Evolutionary conservation across 306 rosid species (phyloP).

Genomic region (Lagenaria siceraria): DNA sequence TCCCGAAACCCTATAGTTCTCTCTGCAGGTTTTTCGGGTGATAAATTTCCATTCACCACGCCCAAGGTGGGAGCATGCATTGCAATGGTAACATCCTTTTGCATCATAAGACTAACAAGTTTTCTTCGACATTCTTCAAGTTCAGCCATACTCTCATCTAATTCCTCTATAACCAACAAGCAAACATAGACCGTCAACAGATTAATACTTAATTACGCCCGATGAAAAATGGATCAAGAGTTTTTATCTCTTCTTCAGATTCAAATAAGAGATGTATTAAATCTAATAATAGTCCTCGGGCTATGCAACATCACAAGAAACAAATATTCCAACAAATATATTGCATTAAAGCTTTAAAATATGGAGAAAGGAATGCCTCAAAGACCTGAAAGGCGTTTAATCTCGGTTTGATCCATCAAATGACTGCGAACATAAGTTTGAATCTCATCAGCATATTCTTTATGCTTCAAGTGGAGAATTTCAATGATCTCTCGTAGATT

Average conservation of each 20-base stretch:
- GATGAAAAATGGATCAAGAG: not conserved
- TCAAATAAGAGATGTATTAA: not conserved
- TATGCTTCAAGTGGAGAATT: conserved; percentile 52
- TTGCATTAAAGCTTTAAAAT: not conserved
- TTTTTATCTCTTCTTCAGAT: not conserved
- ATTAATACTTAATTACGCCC: not conserved
- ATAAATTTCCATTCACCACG: conserved; percentile 56
- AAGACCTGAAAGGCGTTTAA: conserved; percentile 55
- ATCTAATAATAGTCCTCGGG: conserved; percentile 11
- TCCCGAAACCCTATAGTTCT: conserved; percentile 58
- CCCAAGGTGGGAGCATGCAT: conserved; percentile 33
- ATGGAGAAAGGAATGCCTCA: conserved; percentile 6
- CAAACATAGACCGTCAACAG: not conserved
- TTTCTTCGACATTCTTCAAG: conserved; percentile 89
- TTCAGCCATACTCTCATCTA: conserved; percentile 72
- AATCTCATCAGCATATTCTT: conserved; percentile 44
- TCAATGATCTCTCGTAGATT: conserved; percentile 39
- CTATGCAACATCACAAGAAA: not conserved
- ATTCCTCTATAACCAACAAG: conserved; percentile 52
- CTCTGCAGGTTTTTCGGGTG: conserved; percentile 72
- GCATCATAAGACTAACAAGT: conserved; percentile 78
- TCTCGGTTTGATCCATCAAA: conserved; percentile 43
- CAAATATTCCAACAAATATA: not conserved
- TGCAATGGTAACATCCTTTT: conserved; percentile 55
- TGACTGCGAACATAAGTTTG: conserved; percentile 30